Evolutionary conservation across 768 basidiomycete species (phyloP), one percentile per base, ranked within the genome.

Genomic region (Agrocybe pediades): DNA sequence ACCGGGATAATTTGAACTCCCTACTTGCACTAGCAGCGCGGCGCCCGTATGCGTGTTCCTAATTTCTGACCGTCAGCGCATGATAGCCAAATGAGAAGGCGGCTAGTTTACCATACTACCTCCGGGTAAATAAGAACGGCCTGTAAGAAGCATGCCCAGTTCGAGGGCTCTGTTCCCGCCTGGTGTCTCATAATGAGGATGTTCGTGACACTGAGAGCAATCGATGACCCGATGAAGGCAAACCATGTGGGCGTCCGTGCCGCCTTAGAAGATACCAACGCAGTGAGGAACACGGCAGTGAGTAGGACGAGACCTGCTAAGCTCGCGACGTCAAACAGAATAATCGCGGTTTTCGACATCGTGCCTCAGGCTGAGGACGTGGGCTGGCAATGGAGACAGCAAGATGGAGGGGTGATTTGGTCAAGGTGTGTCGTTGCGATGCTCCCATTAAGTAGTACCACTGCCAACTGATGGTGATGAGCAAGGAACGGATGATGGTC

Each of bases 111-210:
- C 51, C 46, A 20, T 16, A 26, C 36, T 16, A 24, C 41, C 30
- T 40, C 21, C 6, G 51, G 51, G 24, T 53, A 53, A 20, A 53
- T 39, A 6, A 53, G 13, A 7, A 29, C 41, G 1, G 36, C 51
- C 16, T 53, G 45, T 3, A 53, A 19, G 20, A 53, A 40, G 23
- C 51, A 53, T 13, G 41, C 25, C 9, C 30, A 15, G 7, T 39
- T 23, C 7, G 9, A 36, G 2, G 51, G 51, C 9, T 15, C 24
- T 9, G 33, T 23, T 11, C 44, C 51, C 3, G n/a, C 16, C 25
- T 53, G 51, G 9, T 46, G 51, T 13, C 45, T 17, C n/a, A 53
- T 30, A 17, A 53, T 33, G 9, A 53, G 27, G 6, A 53, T 5
- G 23, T 53, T 43, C n/a, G 39, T 46, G 9, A 53, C 15, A 17